Evolutionary conservation across 208 protist species (phyloP).

Genomic region (Wallacemonas sp.): DNA sequence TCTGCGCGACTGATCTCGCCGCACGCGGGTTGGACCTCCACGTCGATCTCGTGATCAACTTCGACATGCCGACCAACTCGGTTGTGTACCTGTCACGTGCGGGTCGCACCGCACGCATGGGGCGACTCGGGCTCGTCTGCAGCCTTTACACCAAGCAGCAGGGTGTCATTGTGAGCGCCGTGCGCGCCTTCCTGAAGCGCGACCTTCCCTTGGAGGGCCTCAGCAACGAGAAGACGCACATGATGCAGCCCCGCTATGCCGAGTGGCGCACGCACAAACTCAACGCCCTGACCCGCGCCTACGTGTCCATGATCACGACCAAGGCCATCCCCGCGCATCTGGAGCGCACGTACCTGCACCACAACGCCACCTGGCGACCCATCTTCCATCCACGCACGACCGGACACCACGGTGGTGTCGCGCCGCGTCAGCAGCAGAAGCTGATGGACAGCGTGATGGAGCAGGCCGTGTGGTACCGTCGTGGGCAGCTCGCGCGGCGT

Average conservation of each 20-base stretch:
- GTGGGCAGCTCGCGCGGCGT: conserved; percentile 58
- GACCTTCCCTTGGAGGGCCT: conserved; percentile 63
- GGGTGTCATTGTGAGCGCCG: conserved; percentile 67
- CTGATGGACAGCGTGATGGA: conserved; percentile 70
- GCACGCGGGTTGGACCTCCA: conserved; percentile 82
- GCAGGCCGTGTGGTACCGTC: conserved; percentile 67
- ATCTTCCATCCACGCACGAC: conserved; percentile 64
- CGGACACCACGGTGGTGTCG: conserved; percentile 64
- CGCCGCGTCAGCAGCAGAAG: conserved; percentile 71
- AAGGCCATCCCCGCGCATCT: conserved; percentile 83
- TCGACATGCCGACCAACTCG: conserved; percentile 82
- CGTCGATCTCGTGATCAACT: conserved; percentile 89
- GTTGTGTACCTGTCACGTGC: conserved; percentile 69
- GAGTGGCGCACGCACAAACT: conserved; percentile 83
- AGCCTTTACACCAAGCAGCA: conserved; percentile 78
- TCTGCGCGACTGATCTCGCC: conserved; percentile 91
- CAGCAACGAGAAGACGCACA: conserved; percentile 63
- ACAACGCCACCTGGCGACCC: conserved; percentile 85
- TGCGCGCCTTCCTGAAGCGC: conserved; percentile 56
- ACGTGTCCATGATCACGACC: conserved; percentile 79
- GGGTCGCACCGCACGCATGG: conserved; percentile 80
- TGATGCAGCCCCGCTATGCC: conserved; percentile 72
- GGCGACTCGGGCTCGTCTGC: conserved; percentile 65
- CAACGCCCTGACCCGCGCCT: conserved; percentile 73
- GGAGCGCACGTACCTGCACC: conserved; percentile 76